Evolutionary conservation across 768 basidiomycete genomes (phyloP), one percentile per base, ranked within the genome.

Genomic region (Podaxis sp.): DNA sequence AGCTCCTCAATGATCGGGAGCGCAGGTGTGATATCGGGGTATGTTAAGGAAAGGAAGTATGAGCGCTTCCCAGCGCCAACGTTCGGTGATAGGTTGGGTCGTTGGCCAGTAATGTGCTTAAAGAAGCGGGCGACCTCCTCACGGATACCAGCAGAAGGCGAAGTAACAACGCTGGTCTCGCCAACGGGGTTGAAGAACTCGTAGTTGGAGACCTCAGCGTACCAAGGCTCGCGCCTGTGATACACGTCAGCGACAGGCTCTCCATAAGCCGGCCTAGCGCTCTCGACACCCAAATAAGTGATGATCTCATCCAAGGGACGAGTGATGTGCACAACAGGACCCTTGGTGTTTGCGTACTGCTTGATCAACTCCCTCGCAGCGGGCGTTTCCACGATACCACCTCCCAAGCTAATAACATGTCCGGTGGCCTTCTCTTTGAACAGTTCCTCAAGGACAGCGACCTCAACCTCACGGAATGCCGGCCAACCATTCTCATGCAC

Each of bases 11-110:
- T 83, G 56, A 84, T 73, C 15, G 80, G 73, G 46, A 95, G 78
- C 0, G 90, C 88, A 3, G 85, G 84, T 1, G 82, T 86, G 65
- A 97, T 71, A 71, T 97, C 93, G 0, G 96, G 94, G 76, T 93
- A 96, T 0, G 96, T 97, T 61, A 99, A 80, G 8, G 90, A 89
- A 44, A 99, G 82, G 83, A 99, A 99, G 77, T 95, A 94, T 0
- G 95, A 92, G n/a, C 91, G 84, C 24, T 79, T 77, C 5, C 84
- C 86, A 7, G 71, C 69, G 0, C 70, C 73, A 24, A 88, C 70
- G 67, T 86, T 88, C 2, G 77, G 71, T 0, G 85, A 80, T 24
- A 87, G 71, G 68, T 96, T 97, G 1, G 86, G 82, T 36, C 80
- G 75, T 44, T 84, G 75, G 0, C 93, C 93, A 0, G 90, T 88